Base-by-base conservation (phyloP, 1,139 yeast species). In the Suhomyces ambrosiae region DNA sequence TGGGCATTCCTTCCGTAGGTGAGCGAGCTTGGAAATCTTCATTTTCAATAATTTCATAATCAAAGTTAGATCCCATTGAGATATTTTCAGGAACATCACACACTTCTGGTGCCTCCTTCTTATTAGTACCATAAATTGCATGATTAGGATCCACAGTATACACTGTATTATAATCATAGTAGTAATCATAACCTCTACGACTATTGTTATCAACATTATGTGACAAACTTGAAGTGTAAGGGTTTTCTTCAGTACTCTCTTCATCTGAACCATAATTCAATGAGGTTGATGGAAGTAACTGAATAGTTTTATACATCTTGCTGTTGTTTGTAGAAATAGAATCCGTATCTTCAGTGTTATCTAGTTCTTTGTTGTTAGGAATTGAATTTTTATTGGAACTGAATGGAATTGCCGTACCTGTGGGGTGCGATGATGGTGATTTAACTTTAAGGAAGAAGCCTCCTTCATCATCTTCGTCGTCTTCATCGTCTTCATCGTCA, bases 161-260 rank as follows among this genome's bases (percentile, higher is more conserved):
- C 14, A 88, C 96, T 1, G 92, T 76, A 56, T 86, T 87, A 61
- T 88, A 88, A 62, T 89, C 96, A 58, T 89, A 89, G 57, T 82
- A 82, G 65, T 86, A 85, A 57, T 85, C 89, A 55, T 82, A 82
- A 33, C 95, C 92, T 61, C 94, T 74, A 44, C 68, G 65, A 27
- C 63, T 60, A 45, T 79, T 74, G 42, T 86, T 80, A 51, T 80
- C 78, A 24, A 85, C 82, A 58, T 85, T 84, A 61, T 86, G 95
- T 4, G 90, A 81, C 45, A 82, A 71, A 27, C 90, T 86, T n/a
- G 74, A 68, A 13, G 75, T 68, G 43, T 68, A 71, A 13, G 76
- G 77, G 44, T 74, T 70, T 36, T 74, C 78, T 33, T 76, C 80
- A 38, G 74, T 78, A 45, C 80, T 80, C 21, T 74, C 73, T 48